phyloP scores from a whole-genome alignment of 768 basidiomycete genomes.

The Hygrophoropsis aurantiaca region DNA sequence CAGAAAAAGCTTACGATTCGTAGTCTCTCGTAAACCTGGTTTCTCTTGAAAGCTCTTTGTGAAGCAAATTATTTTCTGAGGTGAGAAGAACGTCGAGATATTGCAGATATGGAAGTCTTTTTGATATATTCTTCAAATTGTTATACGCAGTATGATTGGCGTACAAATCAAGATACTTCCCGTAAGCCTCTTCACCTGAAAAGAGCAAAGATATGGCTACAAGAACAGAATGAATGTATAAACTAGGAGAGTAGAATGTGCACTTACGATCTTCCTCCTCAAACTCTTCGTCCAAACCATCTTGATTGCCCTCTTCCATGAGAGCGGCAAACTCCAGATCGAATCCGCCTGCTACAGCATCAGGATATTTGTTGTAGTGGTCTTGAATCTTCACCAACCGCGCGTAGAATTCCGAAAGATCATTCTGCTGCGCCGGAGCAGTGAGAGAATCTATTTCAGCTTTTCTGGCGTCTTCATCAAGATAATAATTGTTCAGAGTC shows the following conservation, averaged over 20 bases:
- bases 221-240: constrained; percentile 8
- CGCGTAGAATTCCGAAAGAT: constrained; percentile 93
- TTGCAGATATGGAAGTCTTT: constrained; percentile 86
- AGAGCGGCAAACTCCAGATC: constrained; percentile 81
- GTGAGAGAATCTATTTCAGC: constrained; percentile 67
- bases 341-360: constrained; percentile 77
- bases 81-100: constrained; percentile 86
- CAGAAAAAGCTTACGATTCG: constrained; percentile 56
- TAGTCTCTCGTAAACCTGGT: constrained; percentile 72
- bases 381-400: constrained; percentile 96
- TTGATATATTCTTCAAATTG: constrained; percentile 85
- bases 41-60: constrained; percentile 68
- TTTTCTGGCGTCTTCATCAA: constrained; percentile 71
- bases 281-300: constrained; percentile 66
- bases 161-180: constrained; percentile 93
- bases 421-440: constrained; percentile 55
- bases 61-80: constrained; percentile 58
- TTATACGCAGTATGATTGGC: constrained; percentile 83
- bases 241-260: neutral
- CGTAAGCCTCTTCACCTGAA: constrained; percentile 94
- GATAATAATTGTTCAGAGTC: constrained; percentile 70
- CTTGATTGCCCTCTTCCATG: constrained; percentile 73
- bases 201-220: constrained; percentile 82
- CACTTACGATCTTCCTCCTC: constrained; percentile 88
- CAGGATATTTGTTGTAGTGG: constrained; percentile 95